phyloP scores from a whole-genome alignment of 331 rosid species.

The Rosa hybrid region DNA sequence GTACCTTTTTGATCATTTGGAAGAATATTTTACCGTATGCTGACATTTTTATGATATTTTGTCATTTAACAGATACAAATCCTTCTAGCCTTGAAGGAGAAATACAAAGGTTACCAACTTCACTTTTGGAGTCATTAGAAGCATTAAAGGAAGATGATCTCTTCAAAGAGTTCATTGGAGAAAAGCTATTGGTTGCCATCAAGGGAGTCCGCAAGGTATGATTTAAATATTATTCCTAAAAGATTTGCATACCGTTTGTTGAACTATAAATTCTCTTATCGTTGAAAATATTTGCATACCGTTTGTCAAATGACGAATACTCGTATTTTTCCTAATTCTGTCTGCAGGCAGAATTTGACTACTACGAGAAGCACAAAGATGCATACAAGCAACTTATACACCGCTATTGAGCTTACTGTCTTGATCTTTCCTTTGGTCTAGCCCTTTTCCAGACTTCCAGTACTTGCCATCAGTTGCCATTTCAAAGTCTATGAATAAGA shows the following conservation, averaged over 20 bases:
- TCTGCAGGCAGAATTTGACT: slow-evolving; percentile 70
- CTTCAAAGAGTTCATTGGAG: slow-evolving; percentile 54
- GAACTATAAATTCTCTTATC: background rate
- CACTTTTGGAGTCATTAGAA: slow-evolving; percentile 77
- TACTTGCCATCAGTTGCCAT: background rate
- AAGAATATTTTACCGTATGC: slow-evolving; percentile 2
- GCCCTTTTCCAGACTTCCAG: background rate
- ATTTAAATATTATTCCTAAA: background rate
- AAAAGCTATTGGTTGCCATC: slow-evolving; percentile 62
- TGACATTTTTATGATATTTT: background rate
- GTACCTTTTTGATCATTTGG: background rate
- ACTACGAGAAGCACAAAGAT: slow-evolving; percentile 60
- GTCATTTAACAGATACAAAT: slow-evolving; percentile 56
- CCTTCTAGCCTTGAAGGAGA: slow-evolving; percentile 44
- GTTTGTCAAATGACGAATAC: background rate
- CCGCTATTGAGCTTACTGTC: slow-evolving; percentile 42
- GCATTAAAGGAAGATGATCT: slow-evolving; percentile 62
- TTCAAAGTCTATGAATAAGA: background rate
- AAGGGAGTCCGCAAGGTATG: slow-evolving; percentile 80
- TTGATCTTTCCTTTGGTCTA: background rate
- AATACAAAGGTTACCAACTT: slow-evolving; percentile 63
- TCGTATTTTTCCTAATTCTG: slow-evolving; percentile 11
- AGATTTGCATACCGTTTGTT: background rate
- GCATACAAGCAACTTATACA: slow-evolving; percentile 77
- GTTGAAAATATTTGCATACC: background rate